A percentile compares a stretch with the other conserved stretches of the same genome.
Evolutionary conservation across 2,329 filamentous ascomycete genomes (phyloP).

Genomic region (Stylonectria norvegica): DNA sequence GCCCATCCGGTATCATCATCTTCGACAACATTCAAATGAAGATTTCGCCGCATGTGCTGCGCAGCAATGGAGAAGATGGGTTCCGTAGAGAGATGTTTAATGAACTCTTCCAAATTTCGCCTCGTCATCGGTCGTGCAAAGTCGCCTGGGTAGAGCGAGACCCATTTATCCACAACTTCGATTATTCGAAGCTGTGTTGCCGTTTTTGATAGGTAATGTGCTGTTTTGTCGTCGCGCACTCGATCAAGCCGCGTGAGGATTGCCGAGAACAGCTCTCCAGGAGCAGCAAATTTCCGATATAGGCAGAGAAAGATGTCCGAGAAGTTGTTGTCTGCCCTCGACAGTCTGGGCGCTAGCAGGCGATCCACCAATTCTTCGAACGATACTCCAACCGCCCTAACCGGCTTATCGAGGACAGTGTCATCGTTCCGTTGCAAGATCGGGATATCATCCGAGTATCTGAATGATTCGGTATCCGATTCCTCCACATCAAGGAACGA

Average conservation of each 20-base stretch:
- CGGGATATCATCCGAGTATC: conserved; percentile 65
- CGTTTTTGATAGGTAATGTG: conserved; percentile 71
- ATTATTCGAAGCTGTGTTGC: conserved; percentile 80
- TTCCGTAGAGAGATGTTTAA: conserved; percentile 68
- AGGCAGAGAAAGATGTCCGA: conserved; percentile 84
- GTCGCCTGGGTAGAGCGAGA: conserved; percentile 84
- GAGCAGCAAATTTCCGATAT: conserved; percentile 89
- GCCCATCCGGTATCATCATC: conserved; percentile 95
- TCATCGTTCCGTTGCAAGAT: conserved; percentile 66
- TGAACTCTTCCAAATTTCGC: conserved; percentile 70
- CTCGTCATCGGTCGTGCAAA: conserved; percentile 78
- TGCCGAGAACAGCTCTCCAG: conserved; percentile 70
- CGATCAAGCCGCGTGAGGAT: conserved; percentile 74
- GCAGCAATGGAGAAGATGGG: conserved; percentile 82
- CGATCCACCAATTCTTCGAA: conserved; percentile 80
- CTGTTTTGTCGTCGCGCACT: conserved; percentile 61
- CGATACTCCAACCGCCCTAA: conserved; percentile 50
- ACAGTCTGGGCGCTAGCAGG: conserved; percentile 77
- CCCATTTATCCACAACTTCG: conserved; percentile 83
- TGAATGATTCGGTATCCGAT: conserved; percentile 63
- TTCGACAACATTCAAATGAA: conserved; percentile 69
- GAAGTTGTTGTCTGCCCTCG: conserved; percentile 86
- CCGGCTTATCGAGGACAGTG: conserved; percentile 47
- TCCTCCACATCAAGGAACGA: conserved; percentile 68
- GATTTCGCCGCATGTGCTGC: conserved; percentile 75